A percentile compares a stretch with the other conserved stretches of the same genome.
Evolutionary conservation across 805 yeast species (phyloP).

Genomic region (Candida silvicultrix): DNA sequence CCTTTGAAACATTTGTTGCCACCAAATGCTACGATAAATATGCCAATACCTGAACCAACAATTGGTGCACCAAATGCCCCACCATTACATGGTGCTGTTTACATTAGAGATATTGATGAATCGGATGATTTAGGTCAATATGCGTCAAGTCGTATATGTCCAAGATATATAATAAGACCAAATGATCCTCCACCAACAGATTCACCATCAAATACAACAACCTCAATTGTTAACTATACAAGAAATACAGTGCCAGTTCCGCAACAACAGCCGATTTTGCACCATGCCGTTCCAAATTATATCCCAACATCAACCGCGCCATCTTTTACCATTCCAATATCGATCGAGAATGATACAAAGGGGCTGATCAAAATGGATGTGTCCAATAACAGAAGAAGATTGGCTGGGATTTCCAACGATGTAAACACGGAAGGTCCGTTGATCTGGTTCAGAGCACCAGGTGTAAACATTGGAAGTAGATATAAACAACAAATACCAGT

Average conservation of each 20-base stretch:
- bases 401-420: slow-evolving; percentile 14
- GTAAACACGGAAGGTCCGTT: slow-evolving; percentile 30
- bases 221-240: slow-evolving; percentile 16
- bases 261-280: slow-evolving; percentile 13
- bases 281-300: slow-evolving; percentile 22
- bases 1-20: slow-evolving; percentile 79
- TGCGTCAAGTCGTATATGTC: slow-evolving; percentile 41
- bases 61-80: slow-evolving; percentile 84
- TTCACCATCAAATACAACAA: slow-evolving; percentile 11
- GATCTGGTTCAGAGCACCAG: slow-evolving; percentile 68
- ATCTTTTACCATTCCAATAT: slow-evolving; percentile 28
- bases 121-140: slow-evolving; percentile 83
- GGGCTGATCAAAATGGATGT: slow-evolving; percentile 27
- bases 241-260: slow-evolving; percentile 10
- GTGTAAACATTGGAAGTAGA: slow-evolving; percentile 39
- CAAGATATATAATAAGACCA: slow-evolving; percentile 37
- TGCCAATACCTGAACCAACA: slow-evolving; percentile 77
- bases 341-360: slow-evolving; percentile 9
- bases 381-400: slow-evolving; percentile 23
- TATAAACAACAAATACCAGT: slow-evolving; percentile 16
- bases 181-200: slow-evolving; percentile 29
- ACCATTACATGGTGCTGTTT: slow-evolving; percentile 91
- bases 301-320: slow-evolving; percentile 19
- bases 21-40: slow-evolving; percentile 62
- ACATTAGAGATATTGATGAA: slow-evolving; percentile 64